Conservation (phyloP, 805 yeast genomes). For the Priceomyces melissophilus region DNA sequence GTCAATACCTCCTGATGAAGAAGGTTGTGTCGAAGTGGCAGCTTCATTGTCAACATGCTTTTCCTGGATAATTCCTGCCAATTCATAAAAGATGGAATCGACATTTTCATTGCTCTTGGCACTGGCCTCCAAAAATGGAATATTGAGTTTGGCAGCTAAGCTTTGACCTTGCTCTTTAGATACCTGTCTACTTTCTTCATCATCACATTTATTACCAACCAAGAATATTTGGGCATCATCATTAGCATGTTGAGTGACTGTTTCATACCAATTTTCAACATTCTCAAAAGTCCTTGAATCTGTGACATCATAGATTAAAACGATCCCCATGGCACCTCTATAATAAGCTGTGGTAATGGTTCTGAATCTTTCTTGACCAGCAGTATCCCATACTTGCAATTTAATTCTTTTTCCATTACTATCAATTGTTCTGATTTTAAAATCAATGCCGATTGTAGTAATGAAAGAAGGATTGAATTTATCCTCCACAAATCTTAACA, state of each 20-base stretch:
- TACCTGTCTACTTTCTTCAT: conserved; percentile 81
- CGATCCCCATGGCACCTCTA: conserved; percentile 87
- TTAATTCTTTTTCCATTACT: conserved; percentile 90
- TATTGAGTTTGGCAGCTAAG: conserved; percentile 78
- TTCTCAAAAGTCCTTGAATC: conserved; percentile 90
- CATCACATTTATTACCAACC: conserved; percentile 96
- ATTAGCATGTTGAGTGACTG: conserved; percentile 94
- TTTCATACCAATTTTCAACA: conserved; percentile 91
- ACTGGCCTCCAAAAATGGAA: conserved; percentile 93
- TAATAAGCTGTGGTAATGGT: conserved; percentile 92
- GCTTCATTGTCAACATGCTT: conserved; percentile 50
- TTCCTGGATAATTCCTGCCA: conserved; percentile 84
- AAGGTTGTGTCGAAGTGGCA: conserved; percentile 20
- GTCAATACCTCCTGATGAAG: conserved; percentile 31
- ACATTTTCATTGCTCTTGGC: conserved; percentile 94
- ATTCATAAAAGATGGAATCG: conserved; percentile 83
- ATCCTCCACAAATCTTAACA: conserved; percentile 91
- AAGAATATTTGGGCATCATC: conserved; percentile 92
- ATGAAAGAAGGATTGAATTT: conserved; percentile 95
- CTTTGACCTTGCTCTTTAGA: conserved; percentile 86
- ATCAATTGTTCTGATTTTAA: conserved; percentile 94
- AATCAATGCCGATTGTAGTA: conserved; percentile 97
- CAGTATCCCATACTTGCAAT: conserved; percentile 96
- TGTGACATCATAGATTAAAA: conserved; percentile 78
- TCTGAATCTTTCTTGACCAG: conserved; percentile 95